A percentile compares a stretch with the other conserved stretches of the same genome.
Evolutionary conservation across 2,329 filamentous ascomycete species (phyloP).

Genomic region (Podosphaera aphanis): DNA sequence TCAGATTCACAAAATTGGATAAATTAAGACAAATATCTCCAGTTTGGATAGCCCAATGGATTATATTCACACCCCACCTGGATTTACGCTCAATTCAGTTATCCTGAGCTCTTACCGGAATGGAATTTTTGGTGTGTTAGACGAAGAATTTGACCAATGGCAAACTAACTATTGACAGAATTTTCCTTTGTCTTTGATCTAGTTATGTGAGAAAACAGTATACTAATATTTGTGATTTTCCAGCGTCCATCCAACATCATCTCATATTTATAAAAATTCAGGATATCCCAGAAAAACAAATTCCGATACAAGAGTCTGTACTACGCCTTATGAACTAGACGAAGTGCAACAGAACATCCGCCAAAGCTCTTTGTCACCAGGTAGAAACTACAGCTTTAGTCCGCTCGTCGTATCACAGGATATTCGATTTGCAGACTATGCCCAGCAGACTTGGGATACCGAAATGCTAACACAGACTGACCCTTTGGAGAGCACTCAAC

Average conservation of each 20-base stretch:
- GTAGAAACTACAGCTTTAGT: conserved; percentile 3
- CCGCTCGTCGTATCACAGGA: too few species aligned
- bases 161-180: too few species aligned
- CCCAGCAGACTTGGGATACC: conserved; percentile 9
- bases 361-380: conserved; percentile 8
- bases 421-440: background rate
- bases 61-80: too few species aligned
- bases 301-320: too few species aligned
- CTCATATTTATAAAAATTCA: conserved; percentile 10
- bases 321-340: conserved; percentile 4
- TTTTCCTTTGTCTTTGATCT: too few species aligned
- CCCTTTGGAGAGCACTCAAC: conserved; percentile 12
- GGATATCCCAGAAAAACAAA: conserved; percentile 16
- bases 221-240: conserved; percentile 15
- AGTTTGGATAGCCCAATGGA: too few species aligned
- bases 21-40: too few species aligned
- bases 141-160: too few species aligned
- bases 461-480: conserved; percentile 9
- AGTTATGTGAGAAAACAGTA: conserved; percentile 11
- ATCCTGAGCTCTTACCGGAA: too few species aligned
- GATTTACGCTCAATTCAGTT: too few species aligned
- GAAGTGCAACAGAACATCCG: conserved; percentile 17
- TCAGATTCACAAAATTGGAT: too few species aligned
- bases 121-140: too few species aligned
- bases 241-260: conserved; percentile 12